Evolutionary conservation across 495 filamentous ascomycete genomes (phyloP).

Genomic region (Achaetomiella virescens): DNA sequence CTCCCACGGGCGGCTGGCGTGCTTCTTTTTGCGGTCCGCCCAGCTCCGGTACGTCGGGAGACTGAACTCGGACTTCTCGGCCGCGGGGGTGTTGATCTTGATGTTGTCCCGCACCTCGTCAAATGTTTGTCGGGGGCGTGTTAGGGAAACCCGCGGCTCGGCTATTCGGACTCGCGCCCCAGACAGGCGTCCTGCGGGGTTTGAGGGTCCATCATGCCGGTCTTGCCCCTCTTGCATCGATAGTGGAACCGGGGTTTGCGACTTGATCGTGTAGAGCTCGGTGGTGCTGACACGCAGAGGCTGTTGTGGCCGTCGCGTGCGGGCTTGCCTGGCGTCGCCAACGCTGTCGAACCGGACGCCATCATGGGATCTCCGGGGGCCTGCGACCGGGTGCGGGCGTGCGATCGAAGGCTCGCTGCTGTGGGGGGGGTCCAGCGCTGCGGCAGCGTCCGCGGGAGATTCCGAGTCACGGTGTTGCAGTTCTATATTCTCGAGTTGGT

Average conservation of each 20-base stretch:
- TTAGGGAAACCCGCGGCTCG: constrained; percentile 20
- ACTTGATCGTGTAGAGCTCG: constrained; percentile 28
- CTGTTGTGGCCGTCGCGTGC: constrained; percentile 2
- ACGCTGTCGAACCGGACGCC: background rate
- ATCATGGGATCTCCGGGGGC: background rate
- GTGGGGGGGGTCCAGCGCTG: background rate
- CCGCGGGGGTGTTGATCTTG: constrained; percentile 10
- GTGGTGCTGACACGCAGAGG: constrained; percentile 7
- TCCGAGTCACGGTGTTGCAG: constrained; percentile 12
- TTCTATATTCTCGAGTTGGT: constrained; percentile 24
- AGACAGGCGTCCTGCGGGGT: background rate
- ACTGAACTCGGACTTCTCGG: constrained; percentile 16
- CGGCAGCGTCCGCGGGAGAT: background rate
- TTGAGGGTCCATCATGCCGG: constrained; percentile 1
- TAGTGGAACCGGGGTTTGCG: constrained; percentile 12
- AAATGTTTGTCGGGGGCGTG: constrained; percentile 23
- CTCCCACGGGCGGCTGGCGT: constrained; percentile 13
- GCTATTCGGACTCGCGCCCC: constrained; percentile 1
- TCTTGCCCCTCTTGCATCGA: background rate
- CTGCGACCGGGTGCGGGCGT: background rate
- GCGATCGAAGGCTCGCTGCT: background rate
- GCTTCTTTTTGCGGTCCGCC: constrained; percentile 16
- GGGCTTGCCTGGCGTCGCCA: background rate
- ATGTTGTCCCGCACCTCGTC: constrained; percentile 21
- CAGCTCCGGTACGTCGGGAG: constrained; percentile 21